These are phyloP conservation scores for Picea abies DNA, from an alignment of 83 land plant genomes.

Conservation along the genomic window DNA sequence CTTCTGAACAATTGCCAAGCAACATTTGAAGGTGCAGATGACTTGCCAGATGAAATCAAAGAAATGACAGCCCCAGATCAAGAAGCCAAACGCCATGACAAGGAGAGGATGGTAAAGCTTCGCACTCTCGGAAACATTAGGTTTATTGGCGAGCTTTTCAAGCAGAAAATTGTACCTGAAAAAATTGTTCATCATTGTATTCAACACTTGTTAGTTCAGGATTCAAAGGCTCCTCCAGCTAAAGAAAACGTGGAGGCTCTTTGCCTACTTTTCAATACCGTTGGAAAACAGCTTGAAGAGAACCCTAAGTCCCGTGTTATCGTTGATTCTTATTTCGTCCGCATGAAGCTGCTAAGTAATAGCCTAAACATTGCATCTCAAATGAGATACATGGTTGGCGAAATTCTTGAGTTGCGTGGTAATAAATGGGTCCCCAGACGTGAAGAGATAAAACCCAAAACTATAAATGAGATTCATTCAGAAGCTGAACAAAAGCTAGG, in stretches of 20 bases:
- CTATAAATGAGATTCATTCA: no score
- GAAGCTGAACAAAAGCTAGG: no score
- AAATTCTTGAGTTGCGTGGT: no score
- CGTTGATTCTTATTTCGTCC: constrained; percentile 62
- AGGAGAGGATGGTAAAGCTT: constrained; percentile 9
- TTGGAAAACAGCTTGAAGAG: constrained; percentile 90
- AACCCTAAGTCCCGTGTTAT: constrained; percentile 53
- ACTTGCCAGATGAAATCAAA: no score
- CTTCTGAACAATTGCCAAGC: no score
- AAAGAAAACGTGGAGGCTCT: constrained; percentile 93
- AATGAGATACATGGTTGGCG: no score
- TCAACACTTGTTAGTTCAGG: constrained; percentile 78
- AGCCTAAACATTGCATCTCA: constrained; percentile 60
- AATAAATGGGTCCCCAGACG: no score
- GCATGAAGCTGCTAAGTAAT: constrained; percentile 61
- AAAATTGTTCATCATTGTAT: constrained; percentile 87
- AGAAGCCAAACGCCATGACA: no score
- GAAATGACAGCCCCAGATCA: no score
- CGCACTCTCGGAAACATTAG: constrained; percentile 65
- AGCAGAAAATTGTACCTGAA: constrained; percentile 92
- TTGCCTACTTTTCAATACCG: constrained; percentile 27
- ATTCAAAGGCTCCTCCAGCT: constrained; percentile 62
- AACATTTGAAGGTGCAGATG: no score
- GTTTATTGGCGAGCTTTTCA: constrained; percentile 92
- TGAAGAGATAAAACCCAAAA: no score